Percentiles rank a stretch among this genome's conserved stretches.
Conservation (phyloP, 2,329 filamentous ascomycete species). For the Aspergillus brasiliensis region DNA sequence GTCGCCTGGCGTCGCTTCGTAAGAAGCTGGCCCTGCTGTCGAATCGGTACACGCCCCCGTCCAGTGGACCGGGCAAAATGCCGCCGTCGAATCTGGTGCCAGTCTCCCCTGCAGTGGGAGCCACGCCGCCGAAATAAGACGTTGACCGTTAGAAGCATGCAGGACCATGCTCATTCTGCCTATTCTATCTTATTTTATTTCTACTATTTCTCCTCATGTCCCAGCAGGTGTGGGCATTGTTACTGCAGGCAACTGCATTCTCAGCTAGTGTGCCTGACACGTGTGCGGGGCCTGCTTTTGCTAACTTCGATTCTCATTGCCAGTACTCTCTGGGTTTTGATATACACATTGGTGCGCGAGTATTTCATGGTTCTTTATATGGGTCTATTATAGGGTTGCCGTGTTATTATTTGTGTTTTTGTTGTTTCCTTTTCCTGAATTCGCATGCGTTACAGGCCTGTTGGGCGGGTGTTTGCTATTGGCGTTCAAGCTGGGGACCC, state of each 20-base stretch:
- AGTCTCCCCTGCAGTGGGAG: constrained; percentile 34
- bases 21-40: constrained; percentile 54
- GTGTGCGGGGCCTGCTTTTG: not conserved
- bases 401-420: not conserved
- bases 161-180: constrained; percentile 20
- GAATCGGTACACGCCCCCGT: constrained; percentile 48
- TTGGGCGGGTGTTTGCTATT: constrained; percentile 3
- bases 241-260: not conserved
- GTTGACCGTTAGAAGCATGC: constrained; percentile 16
- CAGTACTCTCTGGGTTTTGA: not conserved
- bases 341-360: not conserved
- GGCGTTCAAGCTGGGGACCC: constrained; percentile 18
- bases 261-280: not conserved
- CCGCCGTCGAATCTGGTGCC: constrained; percentile 34
- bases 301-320: not conserved
- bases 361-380: not conserved
- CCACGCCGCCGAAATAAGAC: constrained; percentile 37
- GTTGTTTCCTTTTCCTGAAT: not conserved
- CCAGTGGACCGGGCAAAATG: constrained; percentile 30
- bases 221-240: not conserved
- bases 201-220: not conserved
- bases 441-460: not conserved
- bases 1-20: constrained; percentile 48
- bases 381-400: no score
- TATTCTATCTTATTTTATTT: constrained; percentile 2